Evolutionary conservation across 1,139 yeast genomes (phyloP), one percentile per base, ranked within the genome.

Genomic region (Debaryomyces sp.): DNA sequence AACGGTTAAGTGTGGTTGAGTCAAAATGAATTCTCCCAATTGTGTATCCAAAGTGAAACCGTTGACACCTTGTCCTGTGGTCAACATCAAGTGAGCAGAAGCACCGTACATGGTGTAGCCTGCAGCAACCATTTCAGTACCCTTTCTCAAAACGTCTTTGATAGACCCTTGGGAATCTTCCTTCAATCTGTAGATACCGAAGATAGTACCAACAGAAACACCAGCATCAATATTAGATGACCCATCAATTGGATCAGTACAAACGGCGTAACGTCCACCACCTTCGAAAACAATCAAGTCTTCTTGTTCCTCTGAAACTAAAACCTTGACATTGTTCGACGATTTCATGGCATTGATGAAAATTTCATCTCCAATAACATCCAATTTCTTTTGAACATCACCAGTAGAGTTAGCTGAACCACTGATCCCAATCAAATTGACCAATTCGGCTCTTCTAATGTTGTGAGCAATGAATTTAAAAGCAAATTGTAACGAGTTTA

Each of bases 91-190:
- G 70, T 94, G 96, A 15, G 98, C 90, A n/a, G 97, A 91, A 2
- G 98, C 97, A 64, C 98, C 99, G 68, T 94, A 94, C 98, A 92
- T 94, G 55, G 98, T 94, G 75, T 94, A 94, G 48, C 99, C 97
- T 41, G 98, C 98, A 48, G 96, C 96, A 45, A 92, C 96, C 88
- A 94, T 88, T 68, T 94, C 98, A 40, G 85, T 82, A 52, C 99
- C 99, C 41, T 86, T 78, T 66, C 98, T 84, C 63, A 94, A 78
- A 2, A 94, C 97, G 62, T 94, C 99, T 62, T 84, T 85, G 57
- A 88, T 89, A 22, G 94, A 81, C 38, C 98, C 98, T 37, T 78
- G 71, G 27, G 96, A 87, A 54, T 83, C 86, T 9, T 86, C 87
- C 53, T 75, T 73, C 57, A 94, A 76, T 59, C 84, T 82, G 75